phyloP scores from a whole-genome alignment of 345 rosid species.

The Melaleuca quinquenervia region DNA sequence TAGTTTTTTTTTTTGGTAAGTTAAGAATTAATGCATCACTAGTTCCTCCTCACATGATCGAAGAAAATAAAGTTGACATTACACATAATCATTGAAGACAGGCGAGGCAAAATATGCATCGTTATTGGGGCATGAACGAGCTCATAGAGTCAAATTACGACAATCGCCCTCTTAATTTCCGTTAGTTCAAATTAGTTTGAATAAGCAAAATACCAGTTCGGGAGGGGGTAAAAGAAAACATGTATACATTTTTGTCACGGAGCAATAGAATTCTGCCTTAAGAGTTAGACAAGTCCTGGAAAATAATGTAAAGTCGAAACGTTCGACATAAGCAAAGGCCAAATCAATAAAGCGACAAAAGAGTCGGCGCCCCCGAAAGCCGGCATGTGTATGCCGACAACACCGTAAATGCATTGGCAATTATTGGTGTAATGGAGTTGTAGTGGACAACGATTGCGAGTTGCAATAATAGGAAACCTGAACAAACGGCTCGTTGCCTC shows the following conservation, averaged over 20 bases:
- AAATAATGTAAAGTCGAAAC: background rate
- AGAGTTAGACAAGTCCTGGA: background rate
- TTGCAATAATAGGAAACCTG: no score
- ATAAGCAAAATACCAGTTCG: no score
- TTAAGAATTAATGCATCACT: background rate
- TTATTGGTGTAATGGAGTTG: background rate
- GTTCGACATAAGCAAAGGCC: background rate
- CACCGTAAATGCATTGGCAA: background rate
- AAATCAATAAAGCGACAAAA: background rate
- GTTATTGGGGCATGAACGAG: background rate
- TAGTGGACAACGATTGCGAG: background rate
- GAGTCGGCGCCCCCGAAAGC: background rate
- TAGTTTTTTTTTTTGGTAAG: no score
- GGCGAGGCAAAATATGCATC: background rate
- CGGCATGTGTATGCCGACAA: background rate
- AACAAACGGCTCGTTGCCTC: no score
- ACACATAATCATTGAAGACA: background rate
- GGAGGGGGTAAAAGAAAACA: background rate
- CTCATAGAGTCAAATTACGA: background rate
- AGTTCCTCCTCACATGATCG: background rate
- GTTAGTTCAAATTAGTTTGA: background rate
- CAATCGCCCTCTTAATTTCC: background rate
- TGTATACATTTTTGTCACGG: background rate
- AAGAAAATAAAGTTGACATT: background rate
- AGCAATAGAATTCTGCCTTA: background rate